phyloP scores from a whole-genome alignment of 2,329 filamentous ascomycete species.

The Tetracladium maxilliforme region DNA sequence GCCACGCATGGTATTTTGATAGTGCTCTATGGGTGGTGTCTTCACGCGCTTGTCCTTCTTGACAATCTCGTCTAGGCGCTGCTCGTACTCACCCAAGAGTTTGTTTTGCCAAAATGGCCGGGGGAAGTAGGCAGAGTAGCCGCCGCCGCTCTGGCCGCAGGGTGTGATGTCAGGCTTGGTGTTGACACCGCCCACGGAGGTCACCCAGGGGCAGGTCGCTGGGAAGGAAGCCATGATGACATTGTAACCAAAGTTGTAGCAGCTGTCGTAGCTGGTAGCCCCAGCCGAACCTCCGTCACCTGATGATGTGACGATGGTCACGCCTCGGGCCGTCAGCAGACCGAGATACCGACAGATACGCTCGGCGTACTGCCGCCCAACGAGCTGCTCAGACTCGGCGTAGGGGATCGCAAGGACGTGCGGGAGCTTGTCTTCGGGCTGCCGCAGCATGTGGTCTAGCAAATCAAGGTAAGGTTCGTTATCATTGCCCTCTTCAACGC shows the following conservation, averaged over 20 bases:
- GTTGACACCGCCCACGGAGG: conserved; percentile 44
- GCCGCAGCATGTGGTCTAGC: conserved; percentile 39
- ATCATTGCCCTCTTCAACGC: conserved; percentile 26
- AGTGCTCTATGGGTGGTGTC: neutral
- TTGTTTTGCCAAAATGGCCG: conserved; percentile 29
- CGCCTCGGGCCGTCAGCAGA: conserved; percentile 52
- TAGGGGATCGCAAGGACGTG: conserved; percentile 51
- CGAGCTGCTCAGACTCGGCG: conserved; percentile 50
- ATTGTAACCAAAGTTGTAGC: conserved; percentile 42
- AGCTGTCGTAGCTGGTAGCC: conserved; percentile 37
- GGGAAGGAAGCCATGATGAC: conserved; percentile 46
- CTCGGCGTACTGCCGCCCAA: conserved; percentile 43
- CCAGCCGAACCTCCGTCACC: conserved; percentile 47
- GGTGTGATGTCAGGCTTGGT: conserved; percentile 31
- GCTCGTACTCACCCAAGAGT: conserved; percentile 23
- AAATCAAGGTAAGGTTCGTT: conserved; percentile 58
- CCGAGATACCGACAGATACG: conserved; percentile 49
- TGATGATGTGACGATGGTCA: conserved; percentile 46
- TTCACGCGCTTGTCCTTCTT: conserved; percentile 21
- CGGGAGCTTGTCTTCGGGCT: conserved; percentile 32
- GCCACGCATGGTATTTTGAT: neutral
- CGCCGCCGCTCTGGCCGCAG: conserved; percentile 24
- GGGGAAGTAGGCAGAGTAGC: conserved; percentile 34
- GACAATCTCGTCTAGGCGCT: conserved; percentile 16
- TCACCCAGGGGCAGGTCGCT: conserved; percentile 53